Evolutionary conservation across 805 yeast species (phyloP), one percentile per base, ranked within the genome.

Genomic region (Saccharomyces paradoxus): DNA sequence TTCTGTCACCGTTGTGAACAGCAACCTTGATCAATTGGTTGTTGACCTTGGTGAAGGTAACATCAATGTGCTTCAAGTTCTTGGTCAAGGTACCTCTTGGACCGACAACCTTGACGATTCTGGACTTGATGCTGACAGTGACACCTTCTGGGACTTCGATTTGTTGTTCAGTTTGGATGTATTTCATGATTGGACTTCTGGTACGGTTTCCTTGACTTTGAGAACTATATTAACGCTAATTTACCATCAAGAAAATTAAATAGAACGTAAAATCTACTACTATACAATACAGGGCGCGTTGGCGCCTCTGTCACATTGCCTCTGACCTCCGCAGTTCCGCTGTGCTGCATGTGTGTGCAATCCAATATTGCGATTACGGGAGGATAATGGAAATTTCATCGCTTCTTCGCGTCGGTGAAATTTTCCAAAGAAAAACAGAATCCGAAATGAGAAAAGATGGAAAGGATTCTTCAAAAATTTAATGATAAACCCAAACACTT

Each of bases 1-100:
- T 92, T 85, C 98, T 89, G 87, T 89, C 96, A 81, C 98, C 99
- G 77, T 92, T 89, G 86, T 87, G 95, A 67, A 94, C 97, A 68
- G 90, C 81, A 75, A 94, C 83, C 80, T 86, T 87, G 80, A 94
- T 81, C 70, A 81, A 83, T 64, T 73, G 24, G 24, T 82, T 79
- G 73, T 77, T 75, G 63, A 87, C 73, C 82, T 91, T 89, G 72
- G 76, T 69, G 86, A 94, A 92, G 67, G 97, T 86, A 69, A 94
- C 96, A 76, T 92, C 89, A 71, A 94, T 84, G 82, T 94, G 99
- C 75, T 86, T 84, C 75, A 92, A 82, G 81, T 87, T 82, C 86
- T 94, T 92, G 80, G 77, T 74, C 74, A 92, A 82, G 65, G 82
- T 80, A 80, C 99, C 99, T 82, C 98, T 91, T 81, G 99, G 99